These are phyloP conservation scores for Melampsora americana DNA, from an alignment of 1,284 basidiomycete genomes.

Conservation along the genomic window DNA sequence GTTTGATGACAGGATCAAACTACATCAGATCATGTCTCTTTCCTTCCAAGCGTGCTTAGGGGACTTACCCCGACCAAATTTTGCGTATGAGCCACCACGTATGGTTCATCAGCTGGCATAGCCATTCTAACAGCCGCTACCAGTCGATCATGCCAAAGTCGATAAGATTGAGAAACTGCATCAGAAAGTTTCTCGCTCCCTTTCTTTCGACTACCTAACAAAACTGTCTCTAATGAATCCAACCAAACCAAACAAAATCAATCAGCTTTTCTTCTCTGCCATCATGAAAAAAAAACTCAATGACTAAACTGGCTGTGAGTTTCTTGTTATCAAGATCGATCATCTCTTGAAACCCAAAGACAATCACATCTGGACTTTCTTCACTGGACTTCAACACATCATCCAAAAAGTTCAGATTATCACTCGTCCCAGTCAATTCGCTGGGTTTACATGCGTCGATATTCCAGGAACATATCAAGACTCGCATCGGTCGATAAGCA, in stretches of 20 bases:
- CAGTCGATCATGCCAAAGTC: slow-evolving; percentile 81
- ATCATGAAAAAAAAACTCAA: neutral
- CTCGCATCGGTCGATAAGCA: slow-evolving; percentile 70
- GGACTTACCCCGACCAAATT: slow-evolving; percentile 68
- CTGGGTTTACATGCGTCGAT: slow-evolving; percentile 81
- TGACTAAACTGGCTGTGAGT: slow-evolving; percentile 70
- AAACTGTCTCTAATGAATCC: slow-evolving; percentile 63
- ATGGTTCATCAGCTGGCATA: slow-evolving; percentile 67
- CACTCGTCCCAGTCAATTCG: slow-evolving; percentile 63
- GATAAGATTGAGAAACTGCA: slow-evolving; percentile 77
- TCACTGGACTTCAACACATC: slow-evolving; percentile 63
- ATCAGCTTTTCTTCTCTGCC: neutral
- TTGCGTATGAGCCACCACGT: slow-evolving; percentile 77
- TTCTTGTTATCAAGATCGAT: slow-evolving; percentile 88
- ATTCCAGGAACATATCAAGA: slow-evolving; percentile 90
- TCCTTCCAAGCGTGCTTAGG: neutral
- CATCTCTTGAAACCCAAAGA: slow-evolving; percentile 92
- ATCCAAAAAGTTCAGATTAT: slow-evolving; percentile 70
- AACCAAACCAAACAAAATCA: neutral
- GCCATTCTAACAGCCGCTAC: slow-evolving; percentile 66
- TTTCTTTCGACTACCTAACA: slow-evolving; percentile 71
- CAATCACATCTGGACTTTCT: slow-evolving; percentile 77
- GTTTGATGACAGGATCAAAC: neutral
- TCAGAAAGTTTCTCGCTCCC: slow-evolving; percentile 63
- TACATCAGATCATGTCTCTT: neutral